These are phyloP conservation scores for Xylaria sp. DNA, from an alignment of 2,329 filamentous ascomycete species.

Conservation along the genomic window DNA sequence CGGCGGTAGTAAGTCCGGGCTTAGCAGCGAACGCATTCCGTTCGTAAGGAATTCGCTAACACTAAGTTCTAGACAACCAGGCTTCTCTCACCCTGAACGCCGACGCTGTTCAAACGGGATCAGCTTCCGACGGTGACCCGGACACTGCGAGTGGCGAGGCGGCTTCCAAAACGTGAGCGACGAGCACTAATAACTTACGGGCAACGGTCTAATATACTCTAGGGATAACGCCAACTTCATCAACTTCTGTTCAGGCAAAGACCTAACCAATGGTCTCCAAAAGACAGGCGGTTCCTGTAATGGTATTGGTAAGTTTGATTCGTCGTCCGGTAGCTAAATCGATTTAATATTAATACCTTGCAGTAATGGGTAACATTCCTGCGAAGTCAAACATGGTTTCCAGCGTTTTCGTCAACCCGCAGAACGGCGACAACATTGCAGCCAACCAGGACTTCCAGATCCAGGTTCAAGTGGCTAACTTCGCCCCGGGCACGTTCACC, in stretches of 20 bases:
- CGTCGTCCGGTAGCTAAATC: neutral
- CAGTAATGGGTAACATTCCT: constrained; percentile 70
- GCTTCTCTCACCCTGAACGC: constrained; percentile 52
- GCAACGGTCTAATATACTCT: constrained; percentile 39
- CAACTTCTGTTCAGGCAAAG: constrained; percentile 67
- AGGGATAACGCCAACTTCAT: constrained; percentile 70
- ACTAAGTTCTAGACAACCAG: constrained; percentile 36
- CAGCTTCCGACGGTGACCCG: constrained; percentile 50
- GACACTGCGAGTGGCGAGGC: constrained; percentile 57
- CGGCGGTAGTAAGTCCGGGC: constrained; percentile 24
- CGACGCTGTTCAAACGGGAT: constrained; percentile 61
- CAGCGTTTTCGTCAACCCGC: constrained; percentile 62
- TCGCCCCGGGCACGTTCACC: constrained; percentile 68
- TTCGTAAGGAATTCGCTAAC: constrained; percentile 5
- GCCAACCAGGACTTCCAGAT: constrained; percentile 64
- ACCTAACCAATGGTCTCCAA: constrained; percentile 70
- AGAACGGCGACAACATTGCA: constrained; percentile 60
- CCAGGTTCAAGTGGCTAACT: constrained; percentile 62
- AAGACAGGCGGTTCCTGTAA: constrained; percentile 70
- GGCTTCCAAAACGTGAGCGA: constrained; percentile 62
- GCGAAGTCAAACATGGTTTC: constrained; percentile 66
- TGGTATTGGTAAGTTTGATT: constrained; percentile 61
- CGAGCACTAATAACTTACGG: neutral
- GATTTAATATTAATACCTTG: constrained; percentile 37
- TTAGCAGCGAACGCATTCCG: too few relatives aligned